Evolutionary conservation across 2,329 filamentous ascomycete species (phyloP).

Genomic region (Cladophialophora immunda): DNA sequence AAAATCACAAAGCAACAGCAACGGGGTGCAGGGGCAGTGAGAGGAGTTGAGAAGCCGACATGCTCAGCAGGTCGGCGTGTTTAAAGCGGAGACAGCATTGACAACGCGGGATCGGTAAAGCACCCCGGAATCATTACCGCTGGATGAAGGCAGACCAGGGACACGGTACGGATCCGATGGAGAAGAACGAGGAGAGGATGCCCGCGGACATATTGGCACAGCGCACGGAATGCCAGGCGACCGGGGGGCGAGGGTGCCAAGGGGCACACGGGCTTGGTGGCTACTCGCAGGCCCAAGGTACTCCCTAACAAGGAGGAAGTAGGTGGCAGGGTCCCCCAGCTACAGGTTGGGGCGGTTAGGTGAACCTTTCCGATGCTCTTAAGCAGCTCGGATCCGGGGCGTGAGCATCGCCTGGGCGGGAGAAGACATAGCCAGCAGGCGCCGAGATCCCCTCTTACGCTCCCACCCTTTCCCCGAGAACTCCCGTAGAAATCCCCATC

Average conservation of each 20-base stretch:
- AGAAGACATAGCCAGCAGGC: constrained; percentile 14
- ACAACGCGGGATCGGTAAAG: constrained; percentile 22
- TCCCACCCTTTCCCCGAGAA: constrained; percentile 5
- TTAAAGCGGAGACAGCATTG: constrained; percentile 19
- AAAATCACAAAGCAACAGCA: constrained; percentile 7
- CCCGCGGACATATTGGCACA: not conserved
- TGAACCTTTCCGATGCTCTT: constrained; percentile 12
- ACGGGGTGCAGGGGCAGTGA: not conserved
- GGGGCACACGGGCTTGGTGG: not conserved
- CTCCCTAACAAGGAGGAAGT: too few relatives aligned
- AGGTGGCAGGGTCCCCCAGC: too few relatives aligned
- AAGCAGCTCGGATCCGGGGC: constrained; percentile 15
- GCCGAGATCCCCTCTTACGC: too few relatives aligned
- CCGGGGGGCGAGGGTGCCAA: not conserved
- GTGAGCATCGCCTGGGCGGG: not conserved
- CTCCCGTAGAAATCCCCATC: not conserved
- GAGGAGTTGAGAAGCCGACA: not conserved
- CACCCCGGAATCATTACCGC: constrained; percentile 31
- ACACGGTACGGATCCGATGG: constrained; percentile 32
- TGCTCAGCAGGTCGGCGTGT: constrained; percentile 12
- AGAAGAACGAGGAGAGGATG: constrained; percentile 2
- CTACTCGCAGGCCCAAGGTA: too few relatives aligned
- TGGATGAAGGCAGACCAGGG: not conserved
- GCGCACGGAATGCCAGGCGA: not conserved
- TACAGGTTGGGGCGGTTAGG: too few relatives aligned